These are phyloP conservation scores for Septoria linicola DNA, from an alignment of 2,329 filamentous ascomycete genomes.

Conservation along the genomic window DNA sequence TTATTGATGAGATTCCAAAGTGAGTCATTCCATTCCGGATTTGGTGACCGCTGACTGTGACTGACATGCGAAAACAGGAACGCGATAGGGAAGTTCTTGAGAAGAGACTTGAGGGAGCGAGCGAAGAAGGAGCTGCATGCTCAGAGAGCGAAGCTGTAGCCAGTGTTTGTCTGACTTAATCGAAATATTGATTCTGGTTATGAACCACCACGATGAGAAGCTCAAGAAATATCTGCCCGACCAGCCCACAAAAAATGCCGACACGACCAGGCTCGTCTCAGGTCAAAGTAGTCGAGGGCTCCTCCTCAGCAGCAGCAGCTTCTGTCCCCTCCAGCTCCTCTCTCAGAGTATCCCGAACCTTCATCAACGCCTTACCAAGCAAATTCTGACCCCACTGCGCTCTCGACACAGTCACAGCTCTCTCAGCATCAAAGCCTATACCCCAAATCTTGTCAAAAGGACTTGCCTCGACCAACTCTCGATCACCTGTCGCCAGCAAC, in stretches of 20 bases:
- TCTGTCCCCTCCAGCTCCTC: slow-evolving; percentile 1
- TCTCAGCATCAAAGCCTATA: slow-evolving; percentile 17
- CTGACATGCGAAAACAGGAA: slow-evolving; percentile 27
- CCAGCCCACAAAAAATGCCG: no score
- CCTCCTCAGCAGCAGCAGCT: no score
- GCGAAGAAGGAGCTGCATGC: slow-evolving; percentile 42
- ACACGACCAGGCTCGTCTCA: no score
- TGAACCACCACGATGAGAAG: no score
- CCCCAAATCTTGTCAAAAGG: slow-evolving; percentile 25
- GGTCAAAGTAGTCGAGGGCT: no score
- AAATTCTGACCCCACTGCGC: slow-evolving; percentile 16
- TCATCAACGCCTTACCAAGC: slow-evolving; percentile 20
- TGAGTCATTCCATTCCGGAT: background rate
- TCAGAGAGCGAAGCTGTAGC: slow-evolving; percentile 38
- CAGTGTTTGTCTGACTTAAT: no score
- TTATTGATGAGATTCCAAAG: slow-evolving; percentile 49
- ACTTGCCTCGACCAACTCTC: slow-evolving; percentile 22
- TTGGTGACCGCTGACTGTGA: no score
- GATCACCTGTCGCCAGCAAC: slow-evolving; percentile 18
- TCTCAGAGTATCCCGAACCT: slow-evolving; percentile 7
- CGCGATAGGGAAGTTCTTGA: slow-evolving; percentile 48
- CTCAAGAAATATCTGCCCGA: background rate
- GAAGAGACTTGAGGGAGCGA: slow-evolving; percentile 44
- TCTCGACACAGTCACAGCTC: slow-evolving; percentile 3
- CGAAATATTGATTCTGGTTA: no score